Base-by-base conservation (phyloP, 2,329 filamentous ascomycete species). In the Monosporascus sp. region DNA sequence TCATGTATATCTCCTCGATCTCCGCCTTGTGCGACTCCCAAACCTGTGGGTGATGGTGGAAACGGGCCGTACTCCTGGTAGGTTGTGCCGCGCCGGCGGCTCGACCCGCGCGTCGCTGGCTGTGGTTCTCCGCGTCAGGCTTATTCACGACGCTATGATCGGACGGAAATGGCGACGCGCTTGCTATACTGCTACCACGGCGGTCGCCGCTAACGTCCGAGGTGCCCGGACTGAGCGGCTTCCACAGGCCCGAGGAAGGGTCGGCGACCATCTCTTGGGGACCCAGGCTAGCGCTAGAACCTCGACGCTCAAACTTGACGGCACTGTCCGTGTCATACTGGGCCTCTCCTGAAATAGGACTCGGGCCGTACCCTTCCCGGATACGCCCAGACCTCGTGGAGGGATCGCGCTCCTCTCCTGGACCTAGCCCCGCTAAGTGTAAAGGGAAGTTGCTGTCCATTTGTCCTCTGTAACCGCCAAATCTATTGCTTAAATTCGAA, bases 1-100 rank as follows among this genome's bases (percentile, higher is more conserved):
- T 56, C 31, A 63, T 62, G 41, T 63, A 63, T n/a, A 63, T 37
- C 26, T 59, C 58, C 15, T 57, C 55, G 47, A 63, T 63, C 44
- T 58, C 54, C 45, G 55, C 58, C 38, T 60, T 63, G 48, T 59
- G 53, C 3, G 46, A 48, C 44, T 62, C 60, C 61, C 61, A 63
- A 48, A 60, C 43, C 20, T 55, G 58, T 5, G 58, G 55, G 28
- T 52, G 58, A 37, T 62, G 57, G 20, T 57, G 55, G 24, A 46
- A 46, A 24, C 43, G 43, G 43, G 43, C n/a, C 43, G 43, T 15
- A 24, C 24, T 24, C 26, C 20, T 26, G 43, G n/a, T 15, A 22
- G 43, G 43, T 24, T n/a, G 43, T n/a, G 24, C 43, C 22, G 24
- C 11, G 43, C 43, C 43, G 22, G 9, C 43, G 22, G 43, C 24